Percentiles rank a stretch among this genome's conserved stretches.
Evolutionary conservation across 1,284 basidiomycete species (phyloP).

Genomic region (Melampsora occidentalis): DNA sequence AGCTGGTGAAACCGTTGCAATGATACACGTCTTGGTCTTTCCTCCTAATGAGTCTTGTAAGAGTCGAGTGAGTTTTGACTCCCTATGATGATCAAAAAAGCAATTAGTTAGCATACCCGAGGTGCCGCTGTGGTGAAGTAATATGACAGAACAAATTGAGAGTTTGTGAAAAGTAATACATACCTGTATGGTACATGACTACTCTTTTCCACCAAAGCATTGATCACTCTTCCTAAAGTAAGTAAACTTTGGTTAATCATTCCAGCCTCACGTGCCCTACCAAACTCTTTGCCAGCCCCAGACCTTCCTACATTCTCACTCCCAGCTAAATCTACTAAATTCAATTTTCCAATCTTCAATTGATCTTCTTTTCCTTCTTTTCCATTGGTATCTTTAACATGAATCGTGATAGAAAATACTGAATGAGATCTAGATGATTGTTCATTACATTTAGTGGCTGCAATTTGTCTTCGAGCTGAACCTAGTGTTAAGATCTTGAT

Average conservation of each 20-base stretch:
- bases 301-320: conserved; percentile 96
- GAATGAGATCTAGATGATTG: conserved; percentile 76
- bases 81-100: conserved; percentile 47
- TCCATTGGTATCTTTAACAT: conserved; percentile 71
- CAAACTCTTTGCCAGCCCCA: conserved; percentile 77
- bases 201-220: conserved; percentile 87
- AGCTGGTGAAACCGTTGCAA: conserved; percentile 90
- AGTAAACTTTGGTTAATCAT: conserved; percentile 99
- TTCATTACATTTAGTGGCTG: conserved; percentile 96
- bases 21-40: conserved; percentile 94
- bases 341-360: conserved; percentile 88
- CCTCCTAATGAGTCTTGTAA: conserved; percentile 99
- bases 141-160: neutral
- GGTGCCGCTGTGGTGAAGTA: neutral
- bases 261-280: conserved; percentile 90
- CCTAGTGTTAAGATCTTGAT: conserved; percentile 81
- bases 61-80: conserved; percentile 85
- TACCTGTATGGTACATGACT: conserved; percentile 84
- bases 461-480: conserved; percentile 84
- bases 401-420: conserved; percentile 94
- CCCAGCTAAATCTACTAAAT: conserved; percentile 94
- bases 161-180: neutral
- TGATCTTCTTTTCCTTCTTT: conserved; percentile 74
- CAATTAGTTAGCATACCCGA: neutral
- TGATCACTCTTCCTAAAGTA: conserved; percentile 94